Base-by-base conservation (phyloP, 2,329 filamentous ascomycete species). In the Cordyceps cateniannulata region DNA sequence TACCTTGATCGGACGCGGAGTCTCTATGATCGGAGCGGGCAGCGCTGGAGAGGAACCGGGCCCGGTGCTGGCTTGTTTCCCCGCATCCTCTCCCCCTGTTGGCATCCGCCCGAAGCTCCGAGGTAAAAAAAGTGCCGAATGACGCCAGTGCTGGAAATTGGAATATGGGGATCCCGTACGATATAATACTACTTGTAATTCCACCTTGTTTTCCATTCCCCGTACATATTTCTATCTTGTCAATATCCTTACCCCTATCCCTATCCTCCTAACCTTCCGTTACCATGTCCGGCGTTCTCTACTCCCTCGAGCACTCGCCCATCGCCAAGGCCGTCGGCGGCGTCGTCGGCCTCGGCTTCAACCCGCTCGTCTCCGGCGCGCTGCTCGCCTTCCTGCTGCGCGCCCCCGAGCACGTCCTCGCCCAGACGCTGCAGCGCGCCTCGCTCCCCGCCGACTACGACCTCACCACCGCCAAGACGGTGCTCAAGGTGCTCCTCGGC, bases 401-500 rank as follows among this genome's bases (percentile, higher is more conserved):
- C 38, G 58, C 58, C 2, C 58, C 58, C n/a, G 8, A 48, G 20
- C 20, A 53, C 25, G 50, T 53, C n/a, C 27, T 60, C 3, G 49
- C 42, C 2, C n/a, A 54, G 42, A 45, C 42, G 16, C 20, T 60
- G 40, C 50, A 60, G 58, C 58, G 50, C 40, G 58, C 42, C 40
- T 60, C 58, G 7, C 58, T 60, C 3, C 50, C 58, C 8, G 18
- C 58, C 27, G 27, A 54, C 50, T 42, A 54, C 32, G 59, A 60
- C 51, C 51, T 60, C 22, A 49, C 18, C 9, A n/a, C 18, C 5
- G 59, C 44, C 59, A 60, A 60, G 50, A 38, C 44, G 44, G 59
- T 42, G 3, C 59, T 65, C 40, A 50, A 56, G 48, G 10, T 64
- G 25, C 56, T 65, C 16, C 35, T 63, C n/a, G 63, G 49, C 20